phyloP scores from a whole-genome alignment of 2,329 filamentous ascomycete genomes.

The Elsinoe fawcettii region DNA sequence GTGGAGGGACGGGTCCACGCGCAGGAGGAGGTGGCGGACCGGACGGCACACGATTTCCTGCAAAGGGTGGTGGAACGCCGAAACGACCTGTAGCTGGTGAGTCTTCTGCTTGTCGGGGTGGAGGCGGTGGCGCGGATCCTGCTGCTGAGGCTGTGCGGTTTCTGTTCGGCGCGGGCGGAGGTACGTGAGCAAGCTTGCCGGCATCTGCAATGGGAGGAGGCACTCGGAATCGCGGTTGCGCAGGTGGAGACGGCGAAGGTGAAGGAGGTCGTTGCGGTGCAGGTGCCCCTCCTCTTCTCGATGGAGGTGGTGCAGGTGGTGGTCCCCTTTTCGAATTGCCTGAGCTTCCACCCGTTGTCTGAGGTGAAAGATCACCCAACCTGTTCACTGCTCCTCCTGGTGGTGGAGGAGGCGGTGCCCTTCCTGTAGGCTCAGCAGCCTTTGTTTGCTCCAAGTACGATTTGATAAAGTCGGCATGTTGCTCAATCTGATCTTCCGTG shows the following conservation, averaged over 20 bases:
- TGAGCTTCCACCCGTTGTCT: slow-evolving; percentile 51
- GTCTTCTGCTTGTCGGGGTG: slow-evolving; percentile 43
- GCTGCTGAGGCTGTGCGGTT: slow-evolving; percentile 35
- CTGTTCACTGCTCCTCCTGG: slow-evolving; percentile 38
- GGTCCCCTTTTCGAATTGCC: slow-evolving; percentile 51
- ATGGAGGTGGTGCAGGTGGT: slow-evolving; percentile 49
- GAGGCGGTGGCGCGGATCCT: slow-evolving; percentile 29
- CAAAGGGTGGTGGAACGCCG: slow-evolving; percentile 72
- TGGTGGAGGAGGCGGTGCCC: slow-evolving; percentile 51
- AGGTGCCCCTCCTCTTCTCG: slow-evolving; percentile 35
- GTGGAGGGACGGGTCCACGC: slow-evolving; percentile 58
- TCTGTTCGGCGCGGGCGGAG: slow-evolving; percentile 48
- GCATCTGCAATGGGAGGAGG: slow-evolving; percentile 86
- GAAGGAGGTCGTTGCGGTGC: slow-evolving; percentile 40
- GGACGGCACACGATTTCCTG: slow-evolving; percentile 52
- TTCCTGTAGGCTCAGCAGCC: slow-evolving; percentile 42
- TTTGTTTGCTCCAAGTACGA: slow-evolving; percentile 59
- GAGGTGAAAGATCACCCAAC: slow-evolving; percentile 47
- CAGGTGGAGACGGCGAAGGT: slow-evolving; percentile 56
- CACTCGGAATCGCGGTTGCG: slow-evolving; percentile 67
- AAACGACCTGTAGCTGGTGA: slow-evolving; percentile 43
- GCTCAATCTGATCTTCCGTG: slow-evolving; percentile 58
- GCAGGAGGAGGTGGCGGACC: slow-evolving; percentile 69
- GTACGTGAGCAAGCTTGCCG: slow-evolving; percentile 67
- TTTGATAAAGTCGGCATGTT: slow-evolving; percentile 62